Conservation (phyloP, 345 rosid genomes). For the Pugionium dolabratum region DNA sequence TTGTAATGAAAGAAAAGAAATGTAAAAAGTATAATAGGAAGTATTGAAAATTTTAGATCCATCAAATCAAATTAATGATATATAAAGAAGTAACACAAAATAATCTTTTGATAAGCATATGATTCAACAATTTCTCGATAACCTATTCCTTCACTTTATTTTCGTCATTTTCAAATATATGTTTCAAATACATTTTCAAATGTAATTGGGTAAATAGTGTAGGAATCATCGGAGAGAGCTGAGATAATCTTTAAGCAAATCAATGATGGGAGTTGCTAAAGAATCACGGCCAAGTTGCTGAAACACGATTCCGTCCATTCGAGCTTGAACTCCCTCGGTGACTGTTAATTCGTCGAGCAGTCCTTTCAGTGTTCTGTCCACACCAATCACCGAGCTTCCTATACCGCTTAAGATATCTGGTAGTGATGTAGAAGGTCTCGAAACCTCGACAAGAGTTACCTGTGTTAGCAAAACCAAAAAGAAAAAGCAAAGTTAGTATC, state of each 20-base stretch:
- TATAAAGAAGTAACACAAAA: no score
- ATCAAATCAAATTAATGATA: no score
- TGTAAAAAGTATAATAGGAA: no score
- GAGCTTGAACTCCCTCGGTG: slow-evolving; percentile 75
- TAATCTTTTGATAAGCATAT: no score
- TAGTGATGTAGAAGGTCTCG: slow-evolving; percentile 70
- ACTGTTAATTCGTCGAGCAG: slow-evolving; percentile 57
- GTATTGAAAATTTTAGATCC: no score
- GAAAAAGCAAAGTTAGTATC: no score
- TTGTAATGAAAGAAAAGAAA: no score
- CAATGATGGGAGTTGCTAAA: slow-evolving; percentile 51
- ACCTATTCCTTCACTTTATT: no score
- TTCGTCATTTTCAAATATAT: no score
- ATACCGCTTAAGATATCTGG: slow-evolving; percentile 72
- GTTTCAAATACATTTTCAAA: no score
- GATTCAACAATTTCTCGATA: no score
- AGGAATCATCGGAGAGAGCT: slow-evolving; percentile 64
- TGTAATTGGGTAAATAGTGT: no score
- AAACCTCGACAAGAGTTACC: slow-evolving; percentile 86
- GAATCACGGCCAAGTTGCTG: slow-evolving; percentile 65
- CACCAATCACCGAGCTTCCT: slow-evolving; percentile 70
- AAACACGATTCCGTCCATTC: slow-evolving; percentile 86
- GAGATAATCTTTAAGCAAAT: slow-evolving; percentile 69
- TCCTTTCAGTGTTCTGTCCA: slow-evolving; percentile 61
- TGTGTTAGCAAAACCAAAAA: slow-evolving; percentile 29